Conservation (phyloP, 352 stramenopile species). For the Globisporangium barbulae region DNA sequence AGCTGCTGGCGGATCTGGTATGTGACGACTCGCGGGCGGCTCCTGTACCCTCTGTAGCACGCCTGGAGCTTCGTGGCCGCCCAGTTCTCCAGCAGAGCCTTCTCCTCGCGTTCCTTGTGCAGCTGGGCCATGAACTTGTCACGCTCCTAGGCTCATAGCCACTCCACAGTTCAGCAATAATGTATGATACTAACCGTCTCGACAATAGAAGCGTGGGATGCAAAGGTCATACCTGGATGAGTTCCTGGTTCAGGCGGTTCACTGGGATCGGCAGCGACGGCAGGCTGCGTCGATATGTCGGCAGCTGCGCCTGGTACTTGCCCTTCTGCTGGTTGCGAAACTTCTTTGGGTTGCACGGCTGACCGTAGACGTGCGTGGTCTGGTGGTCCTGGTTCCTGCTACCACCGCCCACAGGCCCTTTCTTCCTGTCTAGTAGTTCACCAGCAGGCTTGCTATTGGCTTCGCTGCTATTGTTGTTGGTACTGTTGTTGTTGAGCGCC, state of each 20-base stretch:
- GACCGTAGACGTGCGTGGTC: slow-evolving; percentile 28
- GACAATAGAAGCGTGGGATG: background rate
- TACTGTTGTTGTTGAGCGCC: slow-evolving; percentile 6
- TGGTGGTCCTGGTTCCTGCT: slow-evolving; percentile 31
- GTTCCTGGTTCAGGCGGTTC: slow-evolving; percentile 46
- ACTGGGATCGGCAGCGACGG: slow-evolving; percentile 48
- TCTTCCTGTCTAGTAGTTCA: background rate
- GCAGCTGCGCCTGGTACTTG: slow-evolving; percentile 47
- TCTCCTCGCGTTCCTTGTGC: slow-evolving; percentile 43
- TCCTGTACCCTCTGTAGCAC: slow-evolving; percentile 48
- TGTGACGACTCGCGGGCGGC: slow-evolving; percentile 34
- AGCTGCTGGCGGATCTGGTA: slow-evolving; percentile 42
- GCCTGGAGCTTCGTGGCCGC: slow-evolving; percentile 65
- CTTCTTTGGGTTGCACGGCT: slow-evolving; percentile 28
- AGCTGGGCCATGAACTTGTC: slow-evolving; percentile 64
- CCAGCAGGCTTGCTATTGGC: background rate
- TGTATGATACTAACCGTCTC: background rate
- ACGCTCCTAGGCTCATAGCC: slow-evolving; percentile 27
- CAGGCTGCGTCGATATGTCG: slow-evolving; percentile 46
- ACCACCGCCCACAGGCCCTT: background rate
- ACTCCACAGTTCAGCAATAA: background rate
- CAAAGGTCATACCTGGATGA: slow-evolving; percentile 19
- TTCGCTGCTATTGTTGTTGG: slow-evolving; percentile 9
- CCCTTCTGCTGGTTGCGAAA: slow-evolving; percentile 24
- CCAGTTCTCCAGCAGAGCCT: slow-evolving; percentile 47